Evolutionary conservation across 306 rosid species (phyloP).

Genomic region (Begonia masoniana): DNA sequence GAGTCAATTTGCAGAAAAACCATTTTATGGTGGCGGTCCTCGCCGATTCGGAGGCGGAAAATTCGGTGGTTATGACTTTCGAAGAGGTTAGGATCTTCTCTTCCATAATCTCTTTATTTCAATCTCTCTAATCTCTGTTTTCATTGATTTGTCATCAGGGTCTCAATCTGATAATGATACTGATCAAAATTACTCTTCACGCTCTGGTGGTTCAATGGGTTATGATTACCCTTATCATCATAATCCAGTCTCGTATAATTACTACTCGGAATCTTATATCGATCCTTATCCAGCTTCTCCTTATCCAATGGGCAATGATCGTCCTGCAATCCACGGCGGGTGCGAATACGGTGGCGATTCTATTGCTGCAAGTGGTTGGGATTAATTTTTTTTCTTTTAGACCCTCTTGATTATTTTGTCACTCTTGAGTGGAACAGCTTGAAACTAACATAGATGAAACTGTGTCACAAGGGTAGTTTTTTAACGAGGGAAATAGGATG

Average conservation of each 20-base stretch:
- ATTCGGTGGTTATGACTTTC: conserved; percentile 24
- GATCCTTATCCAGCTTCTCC: too few species aligned
- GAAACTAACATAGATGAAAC: too few species aligned
- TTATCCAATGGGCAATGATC: neutral
- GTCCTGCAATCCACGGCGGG: neutral
- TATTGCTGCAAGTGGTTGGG: conserved; percentile 51
- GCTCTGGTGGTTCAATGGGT: conserved; percentile 6
- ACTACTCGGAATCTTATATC: neutral
- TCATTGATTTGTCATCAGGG: too few species aligned
- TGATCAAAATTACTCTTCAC: conserved; percentile 7
- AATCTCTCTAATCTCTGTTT: too few species aligned
- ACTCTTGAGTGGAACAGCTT: too few species aligned
- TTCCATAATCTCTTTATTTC: too few species aligned
- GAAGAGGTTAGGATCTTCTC: conserved; percentile 5
- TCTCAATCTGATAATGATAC: conserved; percentile 4
- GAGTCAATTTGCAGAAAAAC: conserved; percentile 10
- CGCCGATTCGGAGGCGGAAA: conserved; percentile 1
- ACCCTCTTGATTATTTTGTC: too few species aligned
- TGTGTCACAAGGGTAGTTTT: too few species aligned
- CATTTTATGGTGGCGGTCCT: conserved; percentile 6
- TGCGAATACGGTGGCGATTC: conserved; percentile 8
- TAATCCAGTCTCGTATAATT: neutral
- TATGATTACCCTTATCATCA: neutral
- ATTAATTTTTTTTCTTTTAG: conserved; percentile 9
- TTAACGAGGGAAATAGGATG: too few species aligned